Conservation (phyloP, 148 eudicot species). For the Vaccinium corymbosum region DNA sequence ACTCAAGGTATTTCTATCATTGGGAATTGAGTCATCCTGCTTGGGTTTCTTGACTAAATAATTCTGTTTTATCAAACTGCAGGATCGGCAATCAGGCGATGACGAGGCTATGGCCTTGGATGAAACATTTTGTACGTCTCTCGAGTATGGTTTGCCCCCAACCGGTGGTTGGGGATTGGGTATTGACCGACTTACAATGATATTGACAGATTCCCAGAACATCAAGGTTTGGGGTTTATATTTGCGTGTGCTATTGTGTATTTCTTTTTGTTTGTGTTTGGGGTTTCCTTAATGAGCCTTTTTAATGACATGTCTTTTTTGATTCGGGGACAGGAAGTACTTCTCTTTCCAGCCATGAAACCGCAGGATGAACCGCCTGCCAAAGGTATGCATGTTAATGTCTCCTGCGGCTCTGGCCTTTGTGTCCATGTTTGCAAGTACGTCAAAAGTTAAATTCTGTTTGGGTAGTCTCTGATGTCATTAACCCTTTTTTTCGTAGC, state of each 20-base stretch:
- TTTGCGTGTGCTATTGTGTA: not conserved
- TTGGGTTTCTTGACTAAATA: not conserved
- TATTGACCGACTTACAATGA: conserved; percentile 79
- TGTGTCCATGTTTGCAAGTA: not conserved
- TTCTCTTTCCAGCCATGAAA: not conserved
- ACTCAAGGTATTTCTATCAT: conserved; percentile 55
- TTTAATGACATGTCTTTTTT: no score
- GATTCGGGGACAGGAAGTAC: not conserved
- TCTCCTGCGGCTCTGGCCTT: not conserved
- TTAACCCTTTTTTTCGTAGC: not conserved
- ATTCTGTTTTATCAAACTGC: conserved; percentile 22
- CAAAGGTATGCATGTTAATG: not conserved
- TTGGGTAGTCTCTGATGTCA: not conserved
- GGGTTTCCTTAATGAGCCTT: not conserved
- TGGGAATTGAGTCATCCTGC: not conserved
- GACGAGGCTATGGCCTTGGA: conserved; percentile 98
- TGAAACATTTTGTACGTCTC: conserved; percentile 86
- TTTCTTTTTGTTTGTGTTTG: not conserved
- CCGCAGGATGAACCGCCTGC: not conserved
- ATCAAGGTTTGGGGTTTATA: conserved; percentile 56
- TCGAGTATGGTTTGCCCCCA: conserved; percentile 90
- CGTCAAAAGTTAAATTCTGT: not conserved
- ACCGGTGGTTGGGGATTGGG: conserved; percentile 98
- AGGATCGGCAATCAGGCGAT: conserved; percentile 96
- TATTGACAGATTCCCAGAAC: conserved; percentile 87